Percentiles rank a stretch among this genome's conserved stretches.
phyloP scores from a whole-genome alignment of 176 grass and related monocot genomes.

The Areca catechu region DNA sequence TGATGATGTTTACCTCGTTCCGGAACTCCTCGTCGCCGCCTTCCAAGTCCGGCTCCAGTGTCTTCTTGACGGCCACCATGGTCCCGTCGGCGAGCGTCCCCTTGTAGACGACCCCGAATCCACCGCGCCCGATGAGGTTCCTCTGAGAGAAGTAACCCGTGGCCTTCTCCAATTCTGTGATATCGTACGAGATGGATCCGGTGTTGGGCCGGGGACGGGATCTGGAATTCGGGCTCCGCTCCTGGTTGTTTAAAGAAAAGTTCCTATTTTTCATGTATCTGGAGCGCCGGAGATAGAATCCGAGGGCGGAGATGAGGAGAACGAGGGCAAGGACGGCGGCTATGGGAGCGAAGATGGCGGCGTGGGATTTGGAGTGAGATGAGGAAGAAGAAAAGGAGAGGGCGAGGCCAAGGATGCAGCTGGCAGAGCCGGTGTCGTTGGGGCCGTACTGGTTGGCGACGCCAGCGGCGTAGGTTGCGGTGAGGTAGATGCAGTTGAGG shows the following conservation, averaged over 20 bases:
- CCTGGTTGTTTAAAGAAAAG: no score
- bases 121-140: constrained; percentile 77
- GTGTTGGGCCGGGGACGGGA: constrained; percentile 57
- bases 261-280: constrained; percentile 9
- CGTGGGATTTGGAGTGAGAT: constrained; percentile 16
- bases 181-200: constrained; percentile 60
- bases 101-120: constrained; percentile 76
- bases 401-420: constrained; percentile 46
- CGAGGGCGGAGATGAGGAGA: constrained; percentile 26
- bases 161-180: constrained; percentile 58
- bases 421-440: constrained; percentile 25
- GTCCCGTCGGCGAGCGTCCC: constrained; percentile 57
- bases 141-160: constrained; percentile 49
- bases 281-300: constrained; percentile 28
- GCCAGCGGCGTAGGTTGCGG: constrained; percentile 50
- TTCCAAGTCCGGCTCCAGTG: constrained; percentile 58
- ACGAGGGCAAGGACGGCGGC: constrained; percentile 17
- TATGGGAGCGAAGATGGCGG: constrained; percentile 16
- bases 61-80: constrained; percentile 69
- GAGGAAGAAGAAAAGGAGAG: constrained; percentile 6
- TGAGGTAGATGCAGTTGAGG: constrained; percentile 44
- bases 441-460: constrained; percentile 43
- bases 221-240: constrained; percentile 11
- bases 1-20: constrained; percentile 96
- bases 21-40: constrained; percentile 75